Conservation (phyloP, 495 filamentous ascomycete genomes). For the Penicillium daleae region DNA sequence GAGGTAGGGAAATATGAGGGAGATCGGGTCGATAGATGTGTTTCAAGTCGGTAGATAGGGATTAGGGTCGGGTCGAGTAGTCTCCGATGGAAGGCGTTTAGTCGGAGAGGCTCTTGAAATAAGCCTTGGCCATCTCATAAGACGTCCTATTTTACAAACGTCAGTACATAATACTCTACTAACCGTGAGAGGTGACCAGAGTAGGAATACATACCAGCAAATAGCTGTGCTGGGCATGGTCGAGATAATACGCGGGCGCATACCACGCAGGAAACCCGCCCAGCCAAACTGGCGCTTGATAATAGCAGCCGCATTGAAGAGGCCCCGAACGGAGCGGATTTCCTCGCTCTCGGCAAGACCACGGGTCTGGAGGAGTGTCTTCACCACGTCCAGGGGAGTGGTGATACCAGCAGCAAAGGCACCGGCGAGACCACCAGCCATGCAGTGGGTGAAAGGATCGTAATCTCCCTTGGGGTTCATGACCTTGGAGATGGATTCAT, state of each 20-base stretch:
- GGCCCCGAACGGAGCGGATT: constrained; percentile 81
- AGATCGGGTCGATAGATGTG: constrained; percentile 8
- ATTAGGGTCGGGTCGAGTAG: constrained; percentile 18
- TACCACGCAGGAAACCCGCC: constrained; percentile 87
- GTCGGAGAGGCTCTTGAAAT: constrained; percentile 58
- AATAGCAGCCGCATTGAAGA: constrained; percentile 78
- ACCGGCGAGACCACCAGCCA: constrained; percentile 88
- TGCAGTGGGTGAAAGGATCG: constrained; percentile 89
- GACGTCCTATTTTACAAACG: constrained; percentile 59
- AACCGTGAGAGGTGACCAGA: not conserved
- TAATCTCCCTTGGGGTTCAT: constrained; percentile 86
- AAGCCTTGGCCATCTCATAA: constrained; percentile 79
- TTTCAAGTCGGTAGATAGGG: constrained; percentile 14
- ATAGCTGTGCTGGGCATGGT: constrained; percentile 99
- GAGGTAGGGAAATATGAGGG: constrained; percentile 3
- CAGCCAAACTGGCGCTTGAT: constrained; percentile 84
- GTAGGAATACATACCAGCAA: constrained; percentile 76
- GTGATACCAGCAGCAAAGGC: constrained; percentile 92
- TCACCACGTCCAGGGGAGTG: constrained; percentile 95
- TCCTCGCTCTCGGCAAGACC: constrained; percentile 80
- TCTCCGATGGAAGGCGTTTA: constrained; percentile 13
- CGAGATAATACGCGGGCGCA: constrained; percentile 88
- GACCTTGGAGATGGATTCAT: constrained; percentile 92
- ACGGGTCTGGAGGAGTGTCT: constrained; percentile 93
- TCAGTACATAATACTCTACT: constrained; percentile 22